Base-by-base conservation (phyloP, 2,329 filamentous ascomycete species). In the Fusarium sp. region DNA sequence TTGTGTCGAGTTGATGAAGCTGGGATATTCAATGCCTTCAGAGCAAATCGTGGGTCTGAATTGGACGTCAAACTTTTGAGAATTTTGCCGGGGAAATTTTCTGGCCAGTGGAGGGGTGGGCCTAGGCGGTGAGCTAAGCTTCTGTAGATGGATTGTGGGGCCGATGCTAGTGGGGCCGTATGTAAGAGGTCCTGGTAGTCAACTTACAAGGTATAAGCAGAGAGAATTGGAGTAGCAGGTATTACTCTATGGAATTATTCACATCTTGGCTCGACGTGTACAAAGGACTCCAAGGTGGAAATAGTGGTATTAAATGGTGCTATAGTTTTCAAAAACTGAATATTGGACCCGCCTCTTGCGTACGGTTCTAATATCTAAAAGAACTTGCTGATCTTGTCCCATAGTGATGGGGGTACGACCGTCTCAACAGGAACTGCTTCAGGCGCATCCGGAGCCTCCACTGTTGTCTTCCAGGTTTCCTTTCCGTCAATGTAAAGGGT, bases 401-500 rank as follows among this genome's bases (percentile, higher is more conserved):
- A 89, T 36, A 89, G 82, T 1, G 85, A 85, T 7, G 70, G 68
- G 18, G 75, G 45, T n/a, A 74, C 64, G 35, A 79, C 81, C 15
- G 77, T 77, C 14, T 65, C 53, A 26, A 45, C 51, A n/a, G 77
- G 76, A 36, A 74, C 74, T 18, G 71, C 74, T n/a, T 73, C 65
- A 68, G 74, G 76, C 10, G 67, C 48, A 11, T 75, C 75, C 12
- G 85, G 82, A 13, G 88, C 86, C 1, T 86, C 85, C 18, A 90
- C 77, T 5, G 90, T 77, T 0, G 86, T 89, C 63, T 90, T 92
- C 95, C 95, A 98, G 4, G 86, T 87, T 79, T 95, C 91, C 47
- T 89, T 83, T 5, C 95, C 95, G 80, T 97, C 93, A 24, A 98
- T 87, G 79, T 92, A 98, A 5, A 98, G 84, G 8, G 90, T 88